phyloP scores from a whole-genome alignment of 305 asterid species.

The Andrographis paniculata region DNA sequence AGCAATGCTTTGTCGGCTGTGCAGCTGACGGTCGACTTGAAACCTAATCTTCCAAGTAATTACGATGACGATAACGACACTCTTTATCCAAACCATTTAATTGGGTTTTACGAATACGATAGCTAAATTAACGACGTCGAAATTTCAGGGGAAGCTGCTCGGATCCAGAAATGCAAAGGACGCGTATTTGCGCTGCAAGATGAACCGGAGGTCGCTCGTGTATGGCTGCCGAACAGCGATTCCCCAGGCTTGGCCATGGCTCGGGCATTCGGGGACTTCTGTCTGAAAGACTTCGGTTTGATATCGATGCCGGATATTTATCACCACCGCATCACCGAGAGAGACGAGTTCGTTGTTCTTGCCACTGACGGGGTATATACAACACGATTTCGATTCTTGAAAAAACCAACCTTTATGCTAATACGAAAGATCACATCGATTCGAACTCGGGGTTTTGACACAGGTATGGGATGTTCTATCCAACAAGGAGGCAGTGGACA shows the following conservation, averaged over 20 bases:
- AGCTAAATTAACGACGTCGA: background rate
- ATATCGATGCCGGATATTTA: conserved; percentile 88
- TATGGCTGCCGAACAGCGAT: conserved; percentile 92
- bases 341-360: conserved; percentile 73
- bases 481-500: conserved; percentile 85
- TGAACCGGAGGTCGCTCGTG: conserved; percentile 95
- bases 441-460: too few relatives aligned
- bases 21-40: background rate
- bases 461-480: conserved; percentile 97
- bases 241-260: conserved; percentile 99
- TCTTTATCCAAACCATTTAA: too few relatives aligned
- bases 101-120: too few relatives aligned
- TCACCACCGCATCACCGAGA: conserved; percentile 62
- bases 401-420: too few relatives aligned
- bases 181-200: conserved; percentile 94
- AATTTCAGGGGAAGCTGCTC: conserved; percentile 87
- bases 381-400: too few relatives aligned
- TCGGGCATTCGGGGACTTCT: conserved; percentile 94
- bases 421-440: too few relatives aligned
- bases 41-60: conserved; percentile 29
- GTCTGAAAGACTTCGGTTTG: conserved; percentile 92
- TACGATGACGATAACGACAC: too few relatives aligned
- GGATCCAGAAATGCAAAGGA: conserved; percentile 87
- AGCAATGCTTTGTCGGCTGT: background rate
- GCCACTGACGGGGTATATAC: conserved; percentile 98